Percentiles rank a stretch among this genome's conserved stretches.
Conservation (phyloP, 805 yeast genomes). For the Teunomyces panamensis region DNA sequence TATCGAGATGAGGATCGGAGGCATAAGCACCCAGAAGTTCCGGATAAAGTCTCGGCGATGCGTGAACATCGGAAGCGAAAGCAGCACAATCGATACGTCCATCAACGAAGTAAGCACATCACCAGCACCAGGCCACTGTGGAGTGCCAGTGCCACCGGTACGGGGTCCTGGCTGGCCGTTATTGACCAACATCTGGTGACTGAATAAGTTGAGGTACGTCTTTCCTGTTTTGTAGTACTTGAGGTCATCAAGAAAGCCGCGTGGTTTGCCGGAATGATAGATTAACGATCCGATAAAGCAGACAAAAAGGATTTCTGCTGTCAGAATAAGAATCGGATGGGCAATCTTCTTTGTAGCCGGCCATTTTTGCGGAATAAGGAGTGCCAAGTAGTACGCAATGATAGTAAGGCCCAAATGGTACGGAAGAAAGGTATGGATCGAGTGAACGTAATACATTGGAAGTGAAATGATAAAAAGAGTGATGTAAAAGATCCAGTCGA, state of each 20-base stretch:
- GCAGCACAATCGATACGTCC: conserved; percentile 74
- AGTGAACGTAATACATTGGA: conserved; percentile 53
- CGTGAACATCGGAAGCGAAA: conserved; percentile 74
- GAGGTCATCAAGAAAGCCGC: conserved; percentile 52
- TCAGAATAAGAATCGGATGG: conserved; percentile 71
- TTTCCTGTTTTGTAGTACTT: conserved; percentile 65
- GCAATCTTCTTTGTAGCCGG: conserved; percentile 48
- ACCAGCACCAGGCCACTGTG: conserved; percentile 76
- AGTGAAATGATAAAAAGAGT: conserved; percentile 52
- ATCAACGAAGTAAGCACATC: conserved; percentile 67
- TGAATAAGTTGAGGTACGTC: conserved; percentile 59
- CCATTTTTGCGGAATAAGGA: conserved; percentile 44
- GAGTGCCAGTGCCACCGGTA: conserved; percentile 26
- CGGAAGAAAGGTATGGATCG: conserved; percentile 53
- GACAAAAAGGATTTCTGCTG: conserved; percentile 59
- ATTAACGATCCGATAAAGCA: conserved; percentile 61
- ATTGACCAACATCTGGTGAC: conserved; percentile 28
- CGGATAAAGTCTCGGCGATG: conserved; percentile 61
- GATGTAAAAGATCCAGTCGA: conserved; percentile 55
- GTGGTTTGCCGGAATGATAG: conserved; percentile 34
- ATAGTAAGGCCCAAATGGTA: conserved; percentile 63
- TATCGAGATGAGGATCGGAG: conserved; percentile 57
- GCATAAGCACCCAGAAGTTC: conserved; percentile 56
- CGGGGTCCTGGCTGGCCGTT: conserved; percentile 20
- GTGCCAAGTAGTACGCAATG: conserved; percentile 50